Evolutionary conservation across 2,329 filamentous ascomycete species (phyloP).

Genomic region (Exophiala mesophila): DNA sequence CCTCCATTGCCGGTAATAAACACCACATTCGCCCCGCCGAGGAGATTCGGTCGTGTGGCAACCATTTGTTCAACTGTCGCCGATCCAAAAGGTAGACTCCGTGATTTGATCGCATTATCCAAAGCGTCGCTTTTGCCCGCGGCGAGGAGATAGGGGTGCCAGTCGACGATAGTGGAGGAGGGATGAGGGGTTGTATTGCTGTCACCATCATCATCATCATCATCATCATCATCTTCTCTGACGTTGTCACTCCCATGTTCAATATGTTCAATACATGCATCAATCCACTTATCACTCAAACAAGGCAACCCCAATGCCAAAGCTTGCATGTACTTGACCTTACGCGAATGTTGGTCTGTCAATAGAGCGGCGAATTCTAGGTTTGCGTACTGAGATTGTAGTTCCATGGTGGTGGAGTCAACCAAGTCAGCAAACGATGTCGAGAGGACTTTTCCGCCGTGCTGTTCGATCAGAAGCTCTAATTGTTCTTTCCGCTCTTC

Average conservation of each 20-base stretch:
- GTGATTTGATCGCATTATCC: conserved; percentile 70
- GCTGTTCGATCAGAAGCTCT: conserved; percentile 58
- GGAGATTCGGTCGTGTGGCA: conserved; percentile 54
- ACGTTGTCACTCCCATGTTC: too few species aligned
- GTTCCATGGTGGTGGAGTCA: conserved; percentile 41
- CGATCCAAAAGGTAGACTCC: conserved; percentile 53
- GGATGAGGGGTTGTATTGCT: too few species aligned
- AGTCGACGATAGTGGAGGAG: conserved; percentile 55
- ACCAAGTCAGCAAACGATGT: conserved; percentile 81
- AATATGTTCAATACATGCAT: conserved; percentile 60
- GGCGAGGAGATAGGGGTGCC: conserved; percentile 76
- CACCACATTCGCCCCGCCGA: conserved; percentile 63
- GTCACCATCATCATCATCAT: too few species aligned
- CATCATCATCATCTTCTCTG: too few species aligned
- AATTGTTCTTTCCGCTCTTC: conserved; percentile 55
- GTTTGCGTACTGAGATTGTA: conserved; percentile 50
- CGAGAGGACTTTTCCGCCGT: conserved; percentile 67
- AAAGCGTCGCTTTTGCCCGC: conserved; percentile 76
- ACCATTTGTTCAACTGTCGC: conserved; percentile 58
- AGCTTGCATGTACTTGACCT: conserved; percentile 90
- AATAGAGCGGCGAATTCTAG: conserved; percentile 80
- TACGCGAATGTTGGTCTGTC: conserved; percentile 77
- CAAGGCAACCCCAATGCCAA: conserved; percentile 85
- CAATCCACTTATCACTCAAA: conserved; percentile 75
- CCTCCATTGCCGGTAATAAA: conserved; percentile 64